Evolutionary conservation across 495 filamentous ascomycete species (phyloP).

Genomic region (Trichoderma gamsii): DNA sequence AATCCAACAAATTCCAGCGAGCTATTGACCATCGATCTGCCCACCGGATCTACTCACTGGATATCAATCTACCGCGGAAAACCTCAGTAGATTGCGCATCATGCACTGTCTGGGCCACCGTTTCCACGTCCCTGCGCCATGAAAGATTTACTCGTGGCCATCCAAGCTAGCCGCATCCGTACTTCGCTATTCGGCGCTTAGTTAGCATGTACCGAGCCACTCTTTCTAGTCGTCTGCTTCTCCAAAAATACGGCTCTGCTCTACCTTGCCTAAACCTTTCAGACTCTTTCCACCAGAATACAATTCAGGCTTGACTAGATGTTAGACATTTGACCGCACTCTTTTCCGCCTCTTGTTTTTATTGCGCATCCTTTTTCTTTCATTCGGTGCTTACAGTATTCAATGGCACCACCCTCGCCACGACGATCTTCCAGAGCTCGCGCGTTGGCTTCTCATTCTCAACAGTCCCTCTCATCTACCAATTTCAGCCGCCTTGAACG

Average conservation of each 20-base stretch:
- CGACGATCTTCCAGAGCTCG: constrained; percentile 91
- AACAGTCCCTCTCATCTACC: constrained; percentile 71
- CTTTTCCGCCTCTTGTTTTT: neutral
- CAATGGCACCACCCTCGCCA: constrained; percentile 58
- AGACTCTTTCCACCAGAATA: neutral
- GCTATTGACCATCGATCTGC: too few species aligned
- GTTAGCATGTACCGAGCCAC: neutral
- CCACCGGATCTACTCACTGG: too few species aligned
- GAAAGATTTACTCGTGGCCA: too few species aligned
- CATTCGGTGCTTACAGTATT: constrained; percentile 28
- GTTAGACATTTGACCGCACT: neutral
- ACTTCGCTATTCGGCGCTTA: neutral
- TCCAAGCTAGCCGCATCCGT: neutral
- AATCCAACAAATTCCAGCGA: too few species aligned
- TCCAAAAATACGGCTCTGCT: neutral
- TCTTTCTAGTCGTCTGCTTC: too few species aligned
- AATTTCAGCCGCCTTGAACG: constrained; percentile 57
- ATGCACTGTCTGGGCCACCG: too few species aligned
- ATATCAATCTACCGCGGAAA: too few species aligned
- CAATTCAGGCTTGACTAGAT: neutral
- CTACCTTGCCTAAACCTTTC: neutral
- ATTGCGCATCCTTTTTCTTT: constrained; percentile 15
- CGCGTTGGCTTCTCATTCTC: constrained; percentile 67
- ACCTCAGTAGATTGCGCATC: too few species aligned
- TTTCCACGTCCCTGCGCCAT: too few species aligned